Evolutionary conservation across 2,329 filamentous ascomycete species (phyloP).

Genomic region (Lasiodiplodia sp.): DNA sequence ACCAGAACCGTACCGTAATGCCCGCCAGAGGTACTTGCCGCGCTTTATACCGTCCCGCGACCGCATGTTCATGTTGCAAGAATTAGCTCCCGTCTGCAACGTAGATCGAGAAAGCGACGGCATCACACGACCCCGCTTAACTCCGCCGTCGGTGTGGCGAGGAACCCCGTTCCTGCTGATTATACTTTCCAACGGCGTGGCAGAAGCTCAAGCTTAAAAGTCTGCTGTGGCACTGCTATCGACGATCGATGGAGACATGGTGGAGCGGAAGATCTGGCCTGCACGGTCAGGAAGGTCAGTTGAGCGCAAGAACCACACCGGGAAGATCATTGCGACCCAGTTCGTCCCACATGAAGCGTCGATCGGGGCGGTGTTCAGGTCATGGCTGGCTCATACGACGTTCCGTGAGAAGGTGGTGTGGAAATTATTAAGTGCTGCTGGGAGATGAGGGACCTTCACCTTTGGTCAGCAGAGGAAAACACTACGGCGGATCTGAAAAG

Average conservation of each 20-base stretch:
- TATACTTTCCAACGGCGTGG: background rate
- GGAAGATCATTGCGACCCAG: constrained; percentile 4
- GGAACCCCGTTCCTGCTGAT: background rate
- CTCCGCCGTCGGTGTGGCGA: constrained; percentile 12
- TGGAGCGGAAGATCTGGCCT: constrained; percentile 14
- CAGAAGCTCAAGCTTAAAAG: constrained; percentile 1
- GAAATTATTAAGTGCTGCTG: background rate
- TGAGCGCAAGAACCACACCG: constrained; percentile 17
- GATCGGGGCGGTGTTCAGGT: background rate
- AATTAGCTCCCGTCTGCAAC: constrained; percentile 4
- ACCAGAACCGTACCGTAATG: background rate
- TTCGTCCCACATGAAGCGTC: constrained; percentile 17
- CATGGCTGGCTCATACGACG: background rate
- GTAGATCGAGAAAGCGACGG: constrained; percentile 13
- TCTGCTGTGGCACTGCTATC: background rate
- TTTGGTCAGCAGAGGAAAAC: background rate
- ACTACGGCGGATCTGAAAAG: too few relatives aligned
- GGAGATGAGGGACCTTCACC: background rate
- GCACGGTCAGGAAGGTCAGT: background rate
- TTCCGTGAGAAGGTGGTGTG: background rate
- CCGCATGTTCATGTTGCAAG: background rate
- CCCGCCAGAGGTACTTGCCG: background rate
- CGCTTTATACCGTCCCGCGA: constrained; percentile 6
- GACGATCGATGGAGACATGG: constrained; percentile 20
- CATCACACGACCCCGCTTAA: constrained; percentile 6